A percentile compares a stretch with the other conserved stretches of the same genome.
phyloP scores from a whole-genome alignment of 257 asterid genomes.

The Marsdenia floribunda region DNA sequence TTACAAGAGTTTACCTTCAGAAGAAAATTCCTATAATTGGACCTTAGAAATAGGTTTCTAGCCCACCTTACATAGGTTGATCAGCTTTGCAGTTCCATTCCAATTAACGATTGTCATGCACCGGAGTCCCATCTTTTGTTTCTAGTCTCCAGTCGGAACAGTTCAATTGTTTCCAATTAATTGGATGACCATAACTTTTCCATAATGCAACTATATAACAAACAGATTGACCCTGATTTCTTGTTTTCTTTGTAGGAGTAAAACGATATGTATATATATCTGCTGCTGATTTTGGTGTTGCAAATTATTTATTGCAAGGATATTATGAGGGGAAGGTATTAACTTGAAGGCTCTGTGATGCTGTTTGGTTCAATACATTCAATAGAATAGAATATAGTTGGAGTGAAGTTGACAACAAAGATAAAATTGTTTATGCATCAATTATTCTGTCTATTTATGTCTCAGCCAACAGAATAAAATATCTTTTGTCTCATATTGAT shows the following conservation, averaged over 20 bases:
- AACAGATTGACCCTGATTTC: not conserved
- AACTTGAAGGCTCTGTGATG: not conserved
- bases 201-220: not conserved
- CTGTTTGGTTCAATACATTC: not conserved
- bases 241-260: conserved; percentile 36
- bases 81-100: not conserved
- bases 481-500: no score
- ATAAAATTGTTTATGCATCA: not conserved
- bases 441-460: not conserved
- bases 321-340: conserved; percentile 80
- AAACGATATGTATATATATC: conserved; percentile 74
- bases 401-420: not conserved
- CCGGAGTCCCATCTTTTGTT: not conserved
- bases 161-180: not conserved
- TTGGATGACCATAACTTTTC: not conserved
- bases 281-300: conserved; percentile 83
- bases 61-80: not conserved
- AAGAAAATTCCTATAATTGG: no score
- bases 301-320: conserved; percentile 58
- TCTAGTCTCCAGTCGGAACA: not conserved
- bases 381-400: not conserved
- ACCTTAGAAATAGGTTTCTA: not conserved
- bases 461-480: not conserved
- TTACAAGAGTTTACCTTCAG: no score
- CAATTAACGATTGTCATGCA: not conserved